Base-by-base conservation (phyloP, 192 early-diverging fungal species). In the Jimgerdemannia flammicorona region DNA sequence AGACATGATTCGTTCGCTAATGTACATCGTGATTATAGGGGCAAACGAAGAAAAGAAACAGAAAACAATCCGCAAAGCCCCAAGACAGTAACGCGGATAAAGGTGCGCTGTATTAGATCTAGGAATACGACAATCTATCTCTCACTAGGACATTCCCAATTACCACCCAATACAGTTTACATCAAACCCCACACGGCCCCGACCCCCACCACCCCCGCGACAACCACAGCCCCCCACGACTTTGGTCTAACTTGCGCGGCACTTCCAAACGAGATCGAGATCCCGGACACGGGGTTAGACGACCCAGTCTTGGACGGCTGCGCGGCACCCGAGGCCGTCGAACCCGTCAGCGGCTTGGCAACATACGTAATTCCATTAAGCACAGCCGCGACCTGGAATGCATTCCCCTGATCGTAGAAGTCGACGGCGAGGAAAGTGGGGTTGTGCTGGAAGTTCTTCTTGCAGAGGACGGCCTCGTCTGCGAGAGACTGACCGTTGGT, bases 381-480 rank as follows among this genome's bases (percentile, higher is more conserved):
- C 64, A 79, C 74, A 3, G 87, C 90, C 4, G 87, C 81, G 2
- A 81, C 80, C 70, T 84, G 72, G 77, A 90, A 79, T 29, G 86
- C 14, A 6, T 67, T 74, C 11, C 92, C 92, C 40, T 85, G 70
- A 39, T 94, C 88, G 75, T 90, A 94, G 83, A 90, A 94, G 76
- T 94, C 93, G 4, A 94, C 88, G 0, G 89, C 84, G 6, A 94
- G 77, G 82, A 88, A 94, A 76, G 85, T 93, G 40, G 93, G 90
- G 73, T 85, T 82, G 49, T 80, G 79, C 39, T 71, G 75, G 70
- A 85, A 88, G 3, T 79, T 83, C 3, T 59, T 8, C 41, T 67
- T 72, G 67, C 93, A 94, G n/a, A 79, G 67, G 44, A 88, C 83
- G 67, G 85, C 84, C 72, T 94, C 91, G 3, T 79, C 72, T 71